A percentile compares a stretch with the other conserved stretches of the same genome.
These are phyloP conservation scores for Stephania japonica DNA, from an alignment of 164 flowering plant genomes.

Conservation along the genomic window DNA sequence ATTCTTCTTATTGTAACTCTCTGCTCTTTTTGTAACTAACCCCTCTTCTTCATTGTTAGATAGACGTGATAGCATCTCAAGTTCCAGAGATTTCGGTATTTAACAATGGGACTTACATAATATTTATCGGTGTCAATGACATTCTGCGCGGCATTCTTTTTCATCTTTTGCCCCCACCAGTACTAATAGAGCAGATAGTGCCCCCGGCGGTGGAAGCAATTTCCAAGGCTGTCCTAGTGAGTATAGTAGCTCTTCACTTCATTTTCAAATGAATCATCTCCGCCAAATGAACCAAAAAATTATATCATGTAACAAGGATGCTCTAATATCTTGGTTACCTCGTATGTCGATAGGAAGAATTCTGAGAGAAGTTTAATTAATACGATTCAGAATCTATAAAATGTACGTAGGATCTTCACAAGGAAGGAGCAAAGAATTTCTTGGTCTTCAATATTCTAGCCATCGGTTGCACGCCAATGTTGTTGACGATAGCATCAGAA, in stretches of 20 bases:
- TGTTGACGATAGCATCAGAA: conserved; percentile 10
- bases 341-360: too few relatives aligned
- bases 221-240: conserved; percentile 20
- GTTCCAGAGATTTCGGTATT: conserved; percentile 16
- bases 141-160: not conserved
- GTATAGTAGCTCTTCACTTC: not conserved
- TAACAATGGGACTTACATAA: conserved; percentile 18
- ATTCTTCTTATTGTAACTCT: not conserved
- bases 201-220: conserved; percentile 19
- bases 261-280: not conserved
- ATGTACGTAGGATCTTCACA: conserved; percentile 19
- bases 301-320: not conserved
- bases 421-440: conserved; percentile 23
- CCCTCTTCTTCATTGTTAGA: not conserved
- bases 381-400: not conserved
- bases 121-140: conserved; percentile 22
- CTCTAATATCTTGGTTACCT: not conserved
- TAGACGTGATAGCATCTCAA: conserved; percentile 8
- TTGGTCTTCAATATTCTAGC: conserved; percentile 20
- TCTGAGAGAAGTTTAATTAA: too few relatives aligned
- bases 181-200: conserved; percentile 15
- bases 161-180: conserved; percentile 11
- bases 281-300: not conserved
- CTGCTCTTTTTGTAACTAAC: not conserved
- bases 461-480: conserved; percentile 18